phyloP scores from a whole-genome alignment of 129 eudicot species.

The Cynara cardunculus region DNA sequence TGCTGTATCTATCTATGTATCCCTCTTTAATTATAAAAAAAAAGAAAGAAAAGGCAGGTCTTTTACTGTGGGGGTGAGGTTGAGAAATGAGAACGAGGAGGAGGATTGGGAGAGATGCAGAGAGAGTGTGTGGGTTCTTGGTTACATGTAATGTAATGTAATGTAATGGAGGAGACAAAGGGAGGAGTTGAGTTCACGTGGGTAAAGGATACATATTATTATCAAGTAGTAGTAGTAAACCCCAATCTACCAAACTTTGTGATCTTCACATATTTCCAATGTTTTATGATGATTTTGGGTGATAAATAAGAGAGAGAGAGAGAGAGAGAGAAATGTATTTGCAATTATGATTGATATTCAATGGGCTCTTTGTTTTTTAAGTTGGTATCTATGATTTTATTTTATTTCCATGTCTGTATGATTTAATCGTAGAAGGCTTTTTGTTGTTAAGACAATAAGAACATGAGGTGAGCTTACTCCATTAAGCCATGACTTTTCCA shows the following conservation, averaged over 20 bases:
- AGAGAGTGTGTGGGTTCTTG: neutral
- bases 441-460: neutral
- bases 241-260: neutral
- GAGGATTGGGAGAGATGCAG: neutral
- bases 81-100: no score
- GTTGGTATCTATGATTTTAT: neutral
- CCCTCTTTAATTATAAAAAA: neutral
- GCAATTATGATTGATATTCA: neutral
- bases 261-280: neutral
- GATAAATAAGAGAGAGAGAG: neutral
- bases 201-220: neutral
- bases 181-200: neutral
- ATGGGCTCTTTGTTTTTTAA: neutral
- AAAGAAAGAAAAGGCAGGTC: neutral
- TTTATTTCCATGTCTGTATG: neutral
- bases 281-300: neutral
- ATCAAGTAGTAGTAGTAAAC: neutral
- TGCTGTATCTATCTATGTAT: neutral
- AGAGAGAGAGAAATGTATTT: neutral
- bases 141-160: neutral
- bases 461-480: neutral
- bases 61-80: no score
- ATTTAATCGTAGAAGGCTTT: neutral
- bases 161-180: neutral
- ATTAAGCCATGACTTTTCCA: neutral